Evolutionary conservation across 177 flowering plant genomes (phyloP).

Genomic region (Tripterygium wilfordii): DNA sequence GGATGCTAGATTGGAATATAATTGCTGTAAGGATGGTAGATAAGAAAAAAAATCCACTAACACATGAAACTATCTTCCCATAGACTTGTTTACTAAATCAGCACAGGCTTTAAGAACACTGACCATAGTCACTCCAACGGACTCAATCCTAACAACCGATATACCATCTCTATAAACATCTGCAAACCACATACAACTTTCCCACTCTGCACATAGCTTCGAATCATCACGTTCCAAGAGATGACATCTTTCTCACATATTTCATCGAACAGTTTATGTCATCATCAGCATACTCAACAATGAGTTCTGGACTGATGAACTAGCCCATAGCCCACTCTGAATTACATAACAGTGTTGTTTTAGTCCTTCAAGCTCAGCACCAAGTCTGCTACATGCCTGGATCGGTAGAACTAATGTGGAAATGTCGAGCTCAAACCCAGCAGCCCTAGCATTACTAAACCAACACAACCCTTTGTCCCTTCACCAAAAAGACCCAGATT

Average conservation of each 20-base stretch:
- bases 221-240: constrained; percentile 81
- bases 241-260: constrained; percentile 71
- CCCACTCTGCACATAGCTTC: constrained; percentile 38
- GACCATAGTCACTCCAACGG: constrained; percentile 51
- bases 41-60: too few relatives aligned
- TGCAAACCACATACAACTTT: constrained; percentile 34
- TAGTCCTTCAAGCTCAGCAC: constrained; percentile 23
- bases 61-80: constrained; percentile 52
- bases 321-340: constrained; percentile 36
- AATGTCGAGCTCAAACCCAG: constrained; percentile 59
- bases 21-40: too few relatives aligned
- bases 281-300: constrained; percentile 38
- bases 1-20: too few relatives aligned
- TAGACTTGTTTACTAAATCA: constrained; percentile 14
- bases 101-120: constrained; percentile 65
- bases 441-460: constrained; percentile 43
- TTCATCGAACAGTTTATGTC: constrained; percentile 62
- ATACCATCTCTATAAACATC: constrained; percentile 55
- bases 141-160: constrained; percentile 18
- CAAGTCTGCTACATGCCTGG: constrained; percentile 40
- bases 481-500: constrained; percentile 24
- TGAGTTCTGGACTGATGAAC: constrained; percentile 57
- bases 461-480: constrained; percentile 46
- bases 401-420: constrained; percentile 61
- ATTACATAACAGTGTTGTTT: constrained; percentile 49